Evolutionary conservation across 345 rosid species (phyloP), one percentile per base, ranked within the genome.

Genomic region (Nasturtium officinale): DNA sequence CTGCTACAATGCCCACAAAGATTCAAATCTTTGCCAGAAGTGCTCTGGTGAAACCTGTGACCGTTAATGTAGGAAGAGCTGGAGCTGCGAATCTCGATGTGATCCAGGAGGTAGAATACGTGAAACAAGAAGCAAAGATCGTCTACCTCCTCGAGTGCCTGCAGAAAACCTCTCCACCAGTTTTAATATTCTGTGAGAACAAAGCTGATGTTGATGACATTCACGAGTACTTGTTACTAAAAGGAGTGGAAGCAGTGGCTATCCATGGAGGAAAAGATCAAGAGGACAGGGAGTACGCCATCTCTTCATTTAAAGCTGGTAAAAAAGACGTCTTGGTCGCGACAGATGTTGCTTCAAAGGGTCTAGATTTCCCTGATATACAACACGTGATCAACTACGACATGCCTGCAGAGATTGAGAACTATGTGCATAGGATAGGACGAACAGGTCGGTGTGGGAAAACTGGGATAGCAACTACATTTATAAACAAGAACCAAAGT

Each of bases 71-170:
- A 33, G 98, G 98, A 64, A 87, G 96, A 83, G 97, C 96, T 9
- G 96, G 98, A 69, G 98, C 98, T 38, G 98, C 98, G 64, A 93
- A 93, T 78, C 93, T 93, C 8, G 98, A 93, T 79, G 97, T 93
- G 55, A 89, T 93, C 79, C 98, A 93, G 76, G 98, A 93, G 80
- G 97, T 90, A 9, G 94, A 93, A 80, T 90, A 93, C 45, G 98
- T 93, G 64, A 93, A 93, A 74, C 98, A 89, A 77, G 97, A 93
- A 78, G 98, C 96, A 3, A 93, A 90, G 81, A 90, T 93, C 15
- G 97, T 90, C 5, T 93, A 93, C 79, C 98, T 93, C 64, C 94
- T 90, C 5, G 94, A 90, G 67, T 93, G 97, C 80, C 84, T 90
- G 9, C 96, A 90, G 84, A 93, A 89, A 80, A 90, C 97, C 21